phyloP scores from a whole-genome alignment of 1,139 yeast genomes.

The Yamadazyma atmosphaerica region DNA sequence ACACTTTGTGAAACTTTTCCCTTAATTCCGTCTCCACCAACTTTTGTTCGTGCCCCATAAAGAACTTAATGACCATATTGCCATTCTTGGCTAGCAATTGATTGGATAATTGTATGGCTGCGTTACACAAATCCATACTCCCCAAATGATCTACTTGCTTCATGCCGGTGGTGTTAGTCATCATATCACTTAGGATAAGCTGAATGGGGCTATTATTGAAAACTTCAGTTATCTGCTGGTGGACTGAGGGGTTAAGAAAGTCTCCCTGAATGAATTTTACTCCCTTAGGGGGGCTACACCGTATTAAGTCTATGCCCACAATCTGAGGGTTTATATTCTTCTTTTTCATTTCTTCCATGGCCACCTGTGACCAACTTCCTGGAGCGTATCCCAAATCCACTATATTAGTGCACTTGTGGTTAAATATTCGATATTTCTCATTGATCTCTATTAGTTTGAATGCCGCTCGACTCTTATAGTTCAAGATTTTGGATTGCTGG shows the following conservation, averaged over 20 bases:
- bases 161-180: conserved; percentile 48
- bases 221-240: conserved; percentile 21
- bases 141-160: conserved; percentile 45
- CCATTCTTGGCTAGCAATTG: conserved; percentile 34
- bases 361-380: conserved; percentile 53
- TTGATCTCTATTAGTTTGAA: conserved; percentile 77
- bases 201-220: conserved; percentile 22
- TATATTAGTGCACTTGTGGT: conserved; percentile 50
- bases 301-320: conserved; percentile 44
- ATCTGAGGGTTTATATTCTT: conserved; percentile 13
- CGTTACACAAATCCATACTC: conserved; percentile 47
- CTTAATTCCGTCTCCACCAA: conserved; percentile 26
- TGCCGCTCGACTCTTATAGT: conserved; percentile 85
- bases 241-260: conserved; percentile 36
- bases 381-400: conserved; percentile 69
- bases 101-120: conserved; percentile 32
- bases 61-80: conserved; percentile 40
- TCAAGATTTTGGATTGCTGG: conserved; percentile 60
- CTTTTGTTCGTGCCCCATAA: conserved; percentile 40
- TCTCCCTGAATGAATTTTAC: conserved; percentile 44
- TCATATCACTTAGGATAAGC: conserved; percentile 47
- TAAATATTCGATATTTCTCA: conserved; percentile 59
- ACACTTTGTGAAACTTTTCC: conserved; percentile 32
- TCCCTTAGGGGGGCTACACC: conserved; percentile 41
- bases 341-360: conserved; percentile 25